Conservation (phyloP, 75 land plant species). For the Pinus tabuliformis region DNA sequence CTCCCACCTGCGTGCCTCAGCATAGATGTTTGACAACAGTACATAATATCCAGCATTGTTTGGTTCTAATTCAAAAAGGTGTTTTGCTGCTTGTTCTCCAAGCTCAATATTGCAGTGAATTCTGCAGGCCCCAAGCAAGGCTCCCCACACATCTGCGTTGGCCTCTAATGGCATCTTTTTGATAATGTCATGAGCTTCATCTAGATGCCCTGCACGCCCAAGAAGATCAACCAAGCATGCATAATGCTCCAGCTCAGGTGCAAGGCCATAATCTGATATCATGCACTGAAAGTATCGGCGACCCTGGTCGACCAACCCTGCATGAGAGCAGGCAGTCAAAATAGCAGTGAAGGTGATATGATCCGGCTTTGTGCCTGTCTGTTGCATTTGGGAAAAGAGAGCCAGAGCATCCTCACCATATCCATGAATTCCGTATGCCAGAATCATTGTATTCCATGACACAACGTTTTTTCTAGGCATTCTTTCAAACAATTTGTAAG, state of each 20-base stretch:
- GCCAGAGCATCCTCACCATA: constrained; percentile 29
- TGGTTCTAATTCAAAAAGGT: constrained; percentile 25
- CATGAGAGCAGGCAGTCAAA: constrained; percentile 31
- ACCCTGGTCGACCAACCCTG: constrained; percentile 39
- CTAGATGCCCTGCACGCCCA: constrained; percentile 36
- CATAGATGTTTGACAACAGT: no score
- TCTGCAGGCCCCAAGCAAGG: no score
- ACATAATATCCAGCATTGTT: constrained; percentile 36
- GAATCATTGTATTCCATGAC: constrained; percentile 60
- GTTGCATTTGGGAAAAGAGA: constrained; percentile 30
- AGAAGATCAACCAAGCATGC: constrained; percentile 37
- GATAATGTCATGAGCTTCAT: constrained; percentile 55
- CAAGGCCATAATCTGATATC: not conserved
- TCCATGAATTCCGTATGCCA: constrained; percentile 58
- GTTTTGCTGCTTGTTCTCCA: constrained; percentile 28
- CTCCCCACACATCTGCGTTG: not conserved
- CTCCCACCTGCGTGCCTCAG: no score
- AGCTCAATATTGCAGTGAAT: not conserved
- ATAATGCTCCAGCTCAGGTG: constrained; percentile 31
- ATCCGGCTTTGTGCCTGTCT: constrained; percentile 32
- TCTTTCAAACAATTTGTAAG: constrained; percentile 23
- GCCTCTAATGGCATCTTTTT: constrained; percentile 37
- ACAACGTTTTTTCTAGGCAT: constrained; percentile 37
- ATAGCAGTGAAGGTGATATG: constrained; percentile 41
- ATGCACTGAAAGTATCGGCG: constrained; percentile 21